Evolutionary conservation across 2,329 filamentous ascomycete species (phyloP).

Genomic region (Botrytis squamosa): DNA sequence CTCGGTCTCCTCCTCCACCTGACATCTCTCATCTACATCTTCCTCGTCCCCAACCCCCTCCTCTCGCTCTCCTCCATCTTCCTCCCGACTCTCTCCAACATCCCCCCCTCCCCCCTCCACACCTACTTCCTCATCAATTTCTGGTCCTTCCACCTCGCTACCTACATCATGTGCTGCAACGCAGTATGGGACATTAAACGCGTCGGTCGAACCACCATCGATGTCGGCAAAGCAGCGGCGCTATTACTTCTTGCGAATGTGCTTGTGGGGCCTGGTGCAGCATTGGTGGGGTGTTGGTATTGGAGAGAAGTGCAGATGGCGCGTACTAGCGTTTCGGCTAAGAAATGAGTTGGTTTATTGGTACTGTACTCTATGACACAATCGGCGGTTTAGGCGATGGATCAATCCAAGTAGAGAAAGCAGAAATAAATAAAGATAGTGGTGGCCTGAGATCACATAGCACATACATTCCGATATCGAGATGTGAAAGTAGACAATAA

Average conservation of each 20-base stretch:
- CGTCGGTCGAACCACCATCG: background rate
- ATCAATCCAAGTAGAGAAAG: background rate
- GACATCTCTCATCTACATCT: background rate
- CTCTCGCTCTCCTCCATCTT: background rate
- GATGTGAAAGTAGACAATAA: background rate
- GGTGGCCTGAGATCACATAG: too few relatives aligned
- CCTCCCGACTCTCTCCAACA: background rate
- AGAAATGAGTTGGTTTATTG: background rate
- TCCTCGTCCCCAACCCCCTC: background rate
- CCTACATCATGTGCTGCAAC: background rate
- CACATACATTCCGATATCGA: too few relatives aligned
- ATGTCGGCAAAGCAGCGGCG: slow-evolving; percentile 6
- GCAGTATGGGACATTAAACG: slow-evolving; percentile 12
- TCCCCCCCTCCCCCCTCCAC: background rate
- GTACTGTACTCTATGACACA: background rate
- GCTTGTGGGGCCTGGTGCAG: slow-evolving; percentile 5
- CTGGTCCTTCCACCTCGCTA: slow-evolving; percentile 2
- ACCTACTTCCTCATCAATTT: background rate
- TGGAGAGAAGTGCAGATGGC: slow-evolving; percentile 16
- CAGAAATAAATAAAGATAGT: background rate
- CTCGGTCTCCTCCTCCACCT: background rate
- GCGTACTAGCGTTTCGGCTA: background rate
- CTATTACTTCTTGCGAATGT: background rate
- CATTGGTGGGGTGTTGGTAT: slow-evolving; percentile 16
- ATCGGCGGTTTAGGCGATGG: background rate